These are phyloP conservation scores for Xylariaceae sp. DNA, from an alignment of 2,329 filamentous ascomycete species.

Conservation along the genomic window DNA sequence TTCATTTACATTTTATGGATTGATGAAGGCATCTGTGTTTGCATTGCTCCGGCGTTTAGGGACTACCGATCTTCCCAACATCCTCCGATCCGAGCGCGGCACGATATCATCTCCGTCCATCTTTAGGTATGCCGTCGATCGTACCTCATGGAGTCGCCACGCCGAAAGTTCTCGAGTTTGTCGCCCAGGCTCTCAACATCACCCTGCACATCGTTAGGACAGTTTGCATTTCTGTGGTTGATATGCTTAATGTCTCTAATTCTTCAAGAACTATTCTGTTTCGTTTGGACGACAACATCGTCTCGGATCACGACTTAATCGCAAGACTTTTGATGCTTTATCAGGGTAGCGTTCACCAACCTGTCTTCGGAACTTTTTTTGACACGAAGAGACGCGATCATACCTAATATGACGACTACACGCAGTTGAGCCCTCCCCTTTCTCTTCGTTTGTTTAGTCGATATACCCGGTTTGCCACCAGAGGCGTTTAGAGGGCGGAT, in stretches of 20 bases:
- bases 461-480: constrained; percentile 45
- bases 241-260: constrained; percentile 40
- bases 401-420: constrained; percentile 33
- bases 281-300: constrained; percentile 28
- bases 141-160: constrained; percentile 6
- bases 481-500: constrained; percentile 36
- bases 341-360: constrained; percentile 6
- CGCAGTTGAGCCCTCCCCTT: constrained; percentile 36
- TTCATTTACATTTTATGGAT: constrained; percentile 23
- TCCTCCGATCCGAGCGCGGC: constrained; percentile 12
- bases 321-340: constrained; percentile 7
- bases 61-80: constrained; percentile 17
- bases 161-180: constrained; percentile 9
- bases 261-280: constrained; percentile 36
- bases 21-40: constrained; percentile 29
- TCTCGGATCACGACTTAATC: constrained; percentile 26
- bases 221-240: constrained; percentile 37
- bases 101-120: constrained; percentile 9
- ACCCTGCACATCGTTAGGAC: constrained; percentile 37
- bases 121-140: constrained; percentile 12
- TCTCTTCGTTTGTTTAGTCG: constrained; percentile 42
- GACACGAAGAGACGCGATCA: constrained; percentile 29
- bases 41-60: constrained; percentile 46
- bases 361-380: constrained; percentile 16
- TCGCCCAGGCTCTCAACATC: constrained; percentile 13